A percentile compares a stretch with the other conserved stretches of the same genome.
These are phyloP conservation scores for Quercus gilva DNA, from an alignment of 306 rosid species.

Conservation along the genomic window DNA sequence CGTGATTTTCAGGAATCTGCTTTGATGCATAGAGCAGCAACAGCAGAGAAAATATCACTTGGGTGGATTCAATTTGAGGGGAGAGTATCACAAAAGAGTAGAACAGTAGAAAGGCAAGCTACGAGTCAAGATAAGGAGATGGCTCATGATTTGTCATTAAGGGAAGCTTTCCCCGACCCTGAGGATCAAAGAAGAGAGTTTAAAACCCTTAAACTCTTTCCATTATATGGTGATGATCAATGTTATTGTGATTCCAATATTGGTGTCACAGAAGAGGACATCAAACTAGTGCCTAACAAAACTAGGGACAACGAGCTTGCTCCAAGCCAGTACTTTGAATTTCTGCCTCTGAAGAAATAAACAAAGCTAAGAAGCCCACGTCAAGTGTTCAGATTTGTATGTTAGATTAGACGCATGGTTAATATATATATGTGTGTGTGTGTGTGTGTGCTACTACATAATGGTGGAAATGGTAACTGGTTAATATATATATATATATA, in stretches of 20 bases:
- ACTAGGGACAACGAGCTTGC: slow-evolving; percentile 20
- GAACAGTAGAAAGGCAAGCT: slow-evolving; percentile 17
- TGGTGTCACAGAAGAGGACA: slow-evolving; percentile 4
- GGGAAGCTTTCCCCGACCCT: slow-evolving; percentile 20
- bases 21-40: slow-evolving; percentile 27
- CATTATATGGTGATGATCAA: slow-evolving; percentile 23
- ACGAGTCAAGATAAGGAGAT: slow-evolving; percentile 32
- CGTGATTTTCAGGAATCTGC: slow-evolving; percentile 49
- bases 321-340: slow-evolving; percentile 43
- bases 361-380: not conserved
- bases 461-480: too few species aligned
- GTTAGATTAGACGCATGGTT: not conserved
- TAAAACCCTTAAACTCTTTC: slow-evolving; percentile 63
- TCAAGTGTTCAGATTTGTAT: slow-evolving; percentile 1
- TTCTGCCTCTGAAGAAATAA: slow-evolving; percentile 53
- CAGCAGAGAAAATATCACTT: slow-evolving; percentile 31
- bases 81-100: slow-evolving; percentile 23
- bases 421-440: too few species aligned
- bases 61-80: slow-evolving; percentile 27
- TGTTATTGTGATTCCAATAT: slow-evolving; percentile 19
- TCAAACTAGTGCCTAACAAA: slow-evolving; percentile 9
- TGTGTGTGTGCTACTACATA: too few species aligned
- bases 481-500: too few species aligned
- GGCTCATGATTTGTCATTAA: slow-evolving; percentile 9
- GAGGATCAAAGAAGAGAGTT: slow-evolving; percentile 21